Conservation (phyloP, 2,329 filamentous ascomycete species). For the Monosporascus sp. region DNA sequence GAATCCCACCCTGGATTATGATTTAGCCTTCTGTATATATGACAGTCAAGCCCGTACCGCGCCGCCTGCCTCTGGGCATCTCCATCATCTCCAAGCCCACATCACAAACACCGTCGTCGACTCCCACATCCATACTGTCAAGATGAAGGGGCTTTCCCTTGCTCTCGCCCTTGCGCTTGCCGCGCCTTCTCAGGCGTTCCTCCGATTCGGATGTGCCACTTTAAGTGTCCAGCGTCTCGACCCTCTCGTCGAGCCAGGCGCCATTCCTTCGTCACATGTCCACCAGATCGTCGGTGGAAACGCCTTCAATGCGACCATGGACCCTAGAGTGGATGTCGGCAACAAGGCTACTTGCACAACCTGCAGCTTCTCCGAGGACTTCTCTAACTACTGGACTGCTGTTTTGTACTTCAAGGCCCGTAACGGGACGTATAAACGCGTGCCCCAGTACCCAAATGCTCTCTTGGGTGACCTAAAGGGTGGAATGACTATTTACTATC, state of each 20-base stretch:
- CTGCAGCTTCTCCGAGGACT: slow-evolving; percentile 28
- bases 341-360: slow-evolving; percentile 28
- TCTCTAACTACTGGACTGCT: slow-evolving; percentile 23
- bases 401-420: slow-evolving; percentile 24
- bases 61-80: not conserved
- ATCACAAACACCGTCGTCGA: slow-evolving; percentile 11
- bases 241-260: slow-evolving; percentile 21
- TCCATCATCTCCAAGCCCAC: slow-evolving; percentile 7
- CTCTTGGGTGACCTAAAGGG: slow-evolving; percentile 29
- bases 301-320: slow-evolving; percentile 22
- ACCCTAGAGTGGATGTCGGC: slow-evolving; percentile 19
- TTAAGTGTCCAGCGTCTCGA: slow-evolving; percentile 22
- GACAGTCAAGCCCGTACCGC: not conserved
- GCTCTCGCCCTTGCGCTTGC: slow-evolving; percentile 18
- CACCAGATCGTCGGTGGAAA: slow-evolving; percentile 24
- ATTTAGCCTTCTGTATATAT: slow-evolving; percentile 9
- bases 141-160: slow-evolving; percentile 20
- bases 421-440: slow-evolving; percentile 25
- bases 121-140: slow-evolving; percentile 27
- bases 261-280: slow-evolving; percentile 19
- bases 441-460: slow-evolving; percentile 24
- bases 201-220: slow-evolving; percentile 23
- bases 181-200: slow-evolving; percentile 18
- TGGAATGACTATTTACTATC: slow-evolving; percentile 38
- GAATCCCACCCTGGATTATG: slow-evolving; percentile 2